Percentiles rank a stretch among this genome's conserved stretches.
Evolutionary conservation across 1,284 basidiomycete species (phyloP).

Genomic region (Fomitopsis palustris): DNA sequence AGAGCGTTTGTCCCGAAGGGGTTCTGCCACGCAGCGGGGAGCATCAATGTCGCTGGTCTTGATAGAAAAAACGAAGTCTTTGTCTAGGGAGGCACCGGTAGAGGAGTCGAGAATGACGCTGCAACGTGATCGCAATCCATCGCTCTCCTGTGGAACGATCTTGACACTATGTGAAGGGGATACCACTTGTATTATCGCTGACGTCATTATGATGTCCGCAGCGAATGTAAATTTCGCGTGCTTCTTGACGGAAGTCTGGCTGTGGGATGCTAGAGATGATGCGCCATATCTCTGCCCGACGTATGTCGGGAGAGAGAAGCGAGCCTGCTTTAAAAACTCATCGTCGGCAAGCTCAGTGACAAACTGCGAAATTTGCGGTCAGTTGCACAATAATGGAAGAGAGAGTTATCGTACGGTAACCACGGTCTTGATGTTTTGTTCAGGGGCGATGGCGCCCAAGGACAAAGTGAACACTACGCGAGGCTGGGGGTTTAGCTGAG

Average conservation of each 20-base stretch:
- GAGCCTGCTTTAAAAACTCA: slow-evolving; percentile 40
- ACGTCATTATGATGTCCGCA: slow-evolving; percentile 44
- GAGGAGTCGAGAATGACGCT: slow-evolving; percentile 37
- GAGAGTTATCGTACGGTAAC: slow-evolving; percentile 37
- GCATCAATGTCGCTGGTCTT: slow-evolving; percentile 42
- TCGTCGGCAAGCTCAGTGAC: slow-evolving; percentile 43
- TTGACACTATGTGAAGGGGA: slow-evolving; percentile 39
- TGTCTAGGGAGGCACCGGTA: slow-evolving; percentile 37
- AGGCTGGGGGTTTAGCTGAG: background rate
- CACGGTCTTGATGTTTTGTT: slow-evolving; percentile 35
- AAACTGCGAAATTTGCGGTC: slow-evolving; percentile 24
- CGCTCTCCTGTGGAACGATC: slow-evolving; percentile 30
- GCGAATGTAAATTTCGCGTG: slow-evolving; percentile 37
- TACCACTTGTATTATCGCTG: slow-evolving; percentile 32
- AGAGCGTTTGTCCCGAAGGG: slow-evolving; percentile 40
- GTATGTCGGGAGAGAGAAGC: slow-evolving; percentile 47
- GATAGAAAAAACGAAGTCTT: slow-evolving; percentile 46
- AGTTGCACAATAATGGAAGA: background rate
- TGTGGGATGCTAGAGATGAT: slow-evolving; percentile 32
- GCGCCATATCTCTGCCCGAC: slow-evolving; percentile 51
- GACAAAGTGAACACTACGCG: slow-evolving; percentile 53
- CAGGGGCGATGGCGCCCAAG: slow-evolving; percentile 45
- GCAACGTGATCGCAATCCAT: slow-evolving; percentile 26
- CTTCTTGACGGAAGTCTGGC: slow-evolving; percentile 27
- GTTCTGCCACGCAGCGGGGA: slow-evolving; percentile 54